Evolutionary conservation across 495 filamentous ascomycete species (phyloP).

Genomic region (Penicillium ucsense): DNA sequence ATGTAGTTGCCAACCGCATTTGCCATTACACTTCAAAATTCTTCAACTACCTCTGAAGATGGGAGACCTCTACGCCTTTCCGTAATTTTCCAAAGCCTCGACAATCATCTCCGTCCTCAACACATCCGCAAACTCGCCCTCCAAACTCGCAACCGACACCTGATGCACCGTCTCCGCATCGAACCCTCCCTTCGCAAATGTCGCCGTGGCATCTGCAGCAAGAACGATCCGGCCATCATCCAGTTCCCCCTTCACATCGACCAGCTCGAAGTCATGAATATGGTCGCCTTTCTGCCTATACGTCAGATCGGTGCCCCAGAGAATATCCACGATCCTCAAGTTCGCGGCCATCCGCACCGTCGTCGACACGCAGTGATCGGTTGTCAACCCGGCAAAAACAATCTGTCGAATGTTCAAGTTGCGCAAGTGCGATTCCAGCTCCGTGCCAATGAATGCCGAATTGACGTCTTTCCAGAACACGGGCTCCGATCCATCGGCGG

Average conservation of each 20-base stretch:
- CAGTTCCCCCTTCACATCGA: conserved; percentile 19
- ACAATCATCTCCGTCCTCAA: conserved; percentile 29
- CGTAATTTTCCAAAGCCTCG: conserved; percentile 10
- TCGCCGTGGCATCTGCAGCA: conserved; percentile 39
- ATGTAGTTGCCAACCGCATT: too few species aligned
- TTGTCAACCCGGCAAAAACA: conserved; percentile 35
- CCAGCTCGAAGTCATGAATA: conserved; percentile 8
- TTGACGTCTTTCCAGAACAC: conserved; percentile 40
- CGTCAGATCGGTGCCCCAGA: conserved; percentile 6
- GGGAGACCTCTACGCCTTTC: background rate
- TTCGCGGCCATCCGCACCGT: conserved; percentile 42
- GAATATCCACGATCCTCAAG: conserved; percentile 31
- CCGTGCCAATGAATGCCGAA: conserved; percentile 38
- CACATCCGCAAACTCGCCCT: conserved; percentile 39
- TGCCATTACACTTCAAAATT: too few species aligned
- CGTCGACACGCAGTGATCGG: conserved; percentile 44
- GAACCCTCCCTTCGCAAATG: conserved; percentile 32
- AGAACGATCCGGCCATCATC: conserved; percentile 24
- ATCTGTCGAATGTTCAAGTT: conserved; percentile 27
- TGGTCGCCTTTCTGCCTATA: conserved; percentile 13
- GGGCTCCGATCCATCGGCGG: conserved; percentile 29
- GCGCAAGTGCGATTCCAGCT: conserved; percentile 30
- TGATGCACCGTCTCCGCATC: conserved; percentile 39
- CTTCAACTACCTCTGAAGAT: too few species aligned
- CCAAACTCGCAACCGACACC: conserved; percentile 38